Conservation (phyloP, 169 alveolate species). For the Plasmodium falciparum region DNA sequence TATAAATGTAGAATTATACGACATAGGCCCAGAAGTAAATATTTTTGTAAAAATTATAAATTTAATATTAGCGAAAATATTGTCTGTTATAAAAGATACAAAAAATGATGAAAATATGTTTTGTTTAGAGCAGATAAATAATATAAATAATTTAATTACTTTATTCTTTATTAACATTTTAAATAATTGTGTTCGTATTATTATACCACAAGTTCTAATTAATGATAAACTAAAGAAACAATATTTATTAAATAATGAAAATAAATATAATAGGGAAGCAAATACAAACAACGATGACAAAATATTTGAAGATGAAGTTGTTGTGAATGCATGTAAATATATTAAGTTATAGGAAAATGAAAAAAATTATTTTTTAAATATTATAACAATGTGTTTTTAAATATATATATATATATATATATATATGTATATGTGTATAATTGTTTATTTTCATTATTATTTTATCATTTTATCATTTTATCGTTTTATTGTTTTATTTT, state of each 20-base stretch:
- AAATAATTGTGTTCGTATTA: slow-evolving; percentile 44
- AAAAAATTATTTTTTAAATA: background rate
- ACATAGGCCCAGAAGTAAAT: slow-evolving; percentile 66
- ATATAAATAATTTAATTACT: slow-evolving; percentile 45
- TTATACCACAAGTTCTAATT: slow-evolving; percentile 40
- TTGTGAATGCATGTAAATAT: slow-evolving; percentile 56
- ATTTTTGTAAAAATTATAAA: slow-evolving; percentile 71
- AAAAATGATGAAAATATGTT: slow-evolving; percentile 29
- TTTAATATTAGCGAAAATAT: slow-evolving; percentile 65
- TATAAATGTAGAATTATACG: slow-evolving; percentile 62
- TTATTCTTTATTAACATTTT: slow-evolving; percentile 42
- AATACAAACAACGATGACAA: slow-evolving; percentile 3
- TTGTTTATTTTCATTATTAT: background rate
- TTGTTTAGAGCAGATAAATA: slow-evolving; percentile 42
- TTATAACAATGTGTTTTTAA: too few species aligned
- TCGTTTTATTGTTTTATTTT: background rate
- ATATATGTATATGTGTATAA: background rate
- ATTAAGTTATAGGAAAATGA: background rate
- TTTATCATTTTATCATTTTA: background rate
- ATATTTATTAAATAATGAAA: slow-evolving; percentile 32
- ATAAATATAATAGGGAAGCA: slow-evolving; percentile 4
- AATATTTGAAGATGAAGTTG: slow-evolving; percentile 36
- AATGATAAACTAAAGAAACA: slow-evolving; percentile 41
- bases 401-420: background rate
- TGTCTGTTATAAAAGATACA: slow-evolving; percentile 46